These are phyloP conservation scores for Inonotus hispidus DNA, from an alignment of 1,284 basidiomycete species.

Conservation along the genomic window DNA sequence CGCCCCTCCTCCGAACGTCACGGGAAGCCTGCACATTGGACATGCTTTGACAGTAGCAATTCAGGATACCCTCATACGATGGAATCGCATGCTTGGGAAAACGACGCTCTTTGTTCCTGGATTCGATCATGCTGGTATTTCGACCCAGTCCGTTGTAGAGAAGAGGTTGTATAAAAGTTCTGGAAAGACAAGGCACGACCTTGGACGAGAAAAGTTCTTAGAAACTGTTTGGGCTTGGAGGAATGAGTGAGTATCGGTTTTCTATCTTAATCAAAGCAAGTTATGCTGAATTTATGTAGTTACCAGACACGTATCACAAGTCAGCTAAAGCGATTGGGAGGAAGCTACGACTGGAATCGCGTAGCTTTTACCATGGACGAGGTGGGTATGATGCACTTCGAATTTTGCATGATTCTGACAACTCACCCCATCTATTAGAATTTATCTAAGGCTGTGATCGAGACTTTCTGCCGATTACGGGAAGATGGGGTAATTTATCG, in stretches of 20 bases:
- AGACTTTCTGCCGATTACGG: conserved; percentile 88
- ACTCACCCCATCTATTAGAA: conserved; percentile 35
- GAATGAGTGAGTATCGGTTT: conserved; percentile 64
- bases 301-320: conserved; percentile 70
- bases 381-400: conserved; percentile 36
- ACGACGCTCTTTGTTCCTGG: conserved; percentile 91
- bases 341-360: conserved; percentile 91
- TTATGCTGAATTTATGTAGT: conserved; percentile 26
- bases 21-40: conserved; percentile 94
- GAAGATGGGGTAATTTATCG: conserved; percentile 96
- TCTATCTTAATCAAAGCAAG: conserved; percentile 17
- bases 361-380: conserved; percentile 96
- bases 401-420: not conserved
- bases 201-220: conserved; percentile 91
- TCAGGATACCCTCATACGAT: conserved; percentile 86
- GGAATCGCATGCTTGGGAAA: conserved; percentile 96
- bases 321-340: conserved; percentile 87
- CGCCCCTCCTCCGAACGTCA: conserved; percentile 97
- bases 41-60: conserved; percentile 93
- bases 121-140: conserved; percentile 98
- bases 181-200: conserved; percentile 86
- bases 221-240: conserved; percentile 97
- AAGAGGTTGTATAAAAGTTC: conserved; percentile 84
- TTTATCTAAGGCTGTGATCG: conserved; percentile 83
- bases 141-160: conserved; percentile 97